phyloP scores from a whole-genome alignment of 768 basidiomycete species.

The Lanmaoa pseudosensibilis region DNA sequence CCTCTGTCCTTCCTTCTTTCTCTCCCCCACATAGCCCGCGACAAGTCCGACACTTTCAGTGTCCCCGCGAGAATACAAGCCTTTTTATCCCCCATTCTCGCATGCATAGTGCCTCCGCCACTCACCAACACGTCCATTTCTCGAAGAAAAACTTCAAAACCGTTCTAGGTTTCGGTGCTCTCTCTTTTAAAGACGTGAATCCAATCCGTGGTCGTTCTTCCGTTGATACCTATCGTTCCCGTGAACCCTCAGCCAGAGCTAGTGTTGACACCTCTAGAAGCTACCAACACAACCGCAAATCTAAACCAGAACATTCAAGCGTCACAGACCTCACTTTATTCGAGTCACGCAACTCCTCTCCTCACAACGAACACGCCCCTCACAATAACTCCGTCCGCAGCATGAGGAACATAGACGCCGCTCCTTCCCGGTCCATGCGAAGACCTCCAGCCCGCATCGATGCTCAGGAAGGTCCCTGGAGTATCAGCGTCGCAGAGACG shows the following conservation, averaged over 20 bases:
- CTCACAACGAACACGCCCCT: constrained; percentile 34
- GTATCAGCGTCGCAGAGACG: constrained; percentile 84
- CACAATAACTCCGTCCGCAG: constrained; percentile 35
- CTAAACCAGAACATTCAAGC: constrained; percentile 37
- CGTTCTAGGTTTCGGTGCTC: constrained; percentile 44
- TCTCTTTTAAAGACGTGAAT: constrained; percentile 38
- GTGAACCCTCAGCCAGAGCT: constrained; percentile 37
- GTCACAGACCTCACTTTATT: constrained; percentile 46
- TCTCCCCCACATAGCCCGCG: constrained; percentile 27
- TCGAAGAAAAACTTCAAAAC: constrained; percentile 49
- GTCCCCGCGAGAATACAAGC: constrained; percentile 28
- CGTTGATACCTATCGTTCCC: constrained; percentile 26
- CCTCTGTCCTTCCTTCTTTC: constrained; percentile 28
- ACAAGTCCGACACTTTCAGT: constrained; percentile 26
- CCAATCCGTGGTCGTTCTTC: constrained; percentile 32
- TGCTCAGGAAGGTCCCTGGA: constrained; percentile 81
- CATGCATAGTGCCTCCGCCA: constrained; percentile 44
- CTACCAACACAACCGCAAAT: constrained; percentile 38
- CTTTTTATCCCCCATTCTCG: constrained; percentile 30
- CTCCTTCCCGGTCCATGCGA: constrained; percentile 41
- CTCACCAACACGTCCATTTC: constrained; percentile 35
- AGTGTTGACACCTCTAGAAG: constrained; percentile 46
- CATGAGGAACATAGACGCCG: constrained; percentile 46
- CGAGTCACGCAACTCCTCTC: constrained; percentile 33
- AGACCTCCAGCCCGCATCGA: constrained; percentile 63